These are phyloP conservation scores for Umbelopsis sp. DNA, from an alignment of 192 early-diverging fungal genomes.

Conservation along the genomic window DNA sequence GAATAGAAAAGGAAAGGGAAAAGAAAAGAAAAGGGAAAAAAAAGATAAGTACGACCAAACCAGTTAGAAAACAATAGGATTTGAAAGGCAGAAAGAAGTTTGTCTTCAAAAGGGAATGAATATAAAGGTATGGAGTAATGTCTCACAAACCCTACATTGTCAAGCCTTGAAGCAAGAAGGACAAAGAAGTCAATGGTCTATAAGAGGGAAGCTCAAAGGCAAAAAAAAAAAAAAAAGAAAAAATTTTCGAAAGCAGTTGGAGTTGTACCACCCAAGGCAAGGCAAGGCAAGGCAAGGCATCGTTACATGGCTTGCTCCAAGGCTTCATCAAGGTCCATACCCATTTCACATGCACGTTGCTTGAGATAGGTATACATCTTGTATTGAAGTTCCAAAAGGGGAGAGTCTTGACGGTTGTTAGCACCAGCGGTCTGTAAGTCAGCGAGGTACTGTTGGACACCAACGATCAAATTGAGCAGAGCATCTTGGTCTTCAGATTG, in stretches of 20 bases:
- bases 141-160: conserved; percentile 5
- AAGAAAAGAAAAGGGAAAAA: conserved; percentile 1
- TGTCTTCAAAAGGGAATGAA: neutral
- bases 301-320: conserved; percentile 14
- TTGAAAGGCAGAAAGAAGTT: neutral
- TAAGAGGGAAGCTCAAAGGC: neutral
- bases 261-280: conserved; percentile 4
- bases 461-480: conserved; percentile 31
- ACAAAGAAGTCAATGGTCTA: neutral
- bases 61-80: neutral
- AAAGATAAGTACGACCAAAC: neutral
- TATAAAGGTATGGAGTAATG: neutral
- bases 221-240: neutral
- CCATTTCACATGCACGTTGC: conserved; percentile 31
- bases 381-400: conserved; percentile 36
- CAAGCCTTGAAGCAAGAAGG: neutral
- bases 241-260: neutral
- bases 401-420: conserved; percentile 27
- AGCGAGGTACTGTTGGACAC: conserved; percentile 34
- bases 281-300: neutral
- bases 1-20: neutral
- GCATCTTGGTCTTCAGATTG: conserved; percentile 14
- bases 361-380: conserved; percentile 39
- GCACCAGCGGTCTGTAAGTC: conserved; percentile 16
- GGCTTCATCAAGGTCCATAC: conserved; percentile 23